Percentiles rank a stretch among this genome's conserved stretches.
phyloP scores from a whole-genome alignment of 805 yeast genomes.

The Saccharomyces paradoxus region DNA sequence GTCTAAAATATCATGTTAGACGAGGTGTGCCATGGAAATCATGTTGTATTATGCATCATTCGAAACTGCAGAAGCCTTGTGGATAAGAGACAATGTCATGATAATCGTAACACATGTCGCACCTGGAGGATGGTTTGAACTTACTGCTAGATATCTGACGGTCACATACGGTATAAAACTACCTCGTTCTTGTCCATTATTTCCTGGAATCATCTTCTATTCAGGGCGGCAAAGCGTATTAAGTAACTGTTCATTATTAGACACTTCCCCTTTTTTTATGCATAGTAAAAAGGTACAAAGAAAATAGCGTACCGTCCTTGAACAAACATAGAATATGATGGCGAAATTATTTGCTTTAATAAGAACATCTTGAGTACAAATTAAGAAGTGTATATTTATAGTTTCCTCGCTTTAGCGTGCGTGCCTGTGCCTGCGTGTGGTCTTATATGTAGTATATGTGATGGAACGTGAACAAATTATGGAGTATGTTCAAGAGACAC shows the following conservation, averaged over 20 bases:
- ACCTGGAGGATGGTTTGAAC: no score
- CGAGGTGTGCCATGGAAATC: neutral
- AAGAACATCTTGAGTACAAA: neutral
- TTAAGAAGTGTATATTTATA: no score
- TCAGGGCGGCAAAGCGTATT: neutral
- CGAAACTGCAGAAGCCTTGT: neutral
- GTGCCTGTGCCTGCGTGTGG: neutral
- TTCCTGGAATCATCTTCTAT: neutral
- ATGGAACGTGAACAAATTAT: neutral
- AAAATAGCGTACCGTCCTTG: neutral
- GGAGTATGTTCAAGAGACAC: neutral
- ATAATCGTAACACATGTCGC: neutral
- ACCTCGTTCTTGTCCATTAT: neutral
- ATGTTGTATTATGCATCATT: neutral
- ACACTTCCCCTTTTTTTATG: neutral
- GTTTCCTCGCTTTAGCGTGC: neutral
- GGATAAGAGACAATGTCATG: neutral
- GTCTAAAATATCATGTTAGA: neutral
- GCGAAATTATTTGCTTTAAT: no score
- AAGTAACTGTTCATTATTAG: neutral
- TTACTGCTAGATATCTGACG: no score
- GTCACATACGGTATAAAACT: no score
- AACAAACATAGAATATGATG: neutral
- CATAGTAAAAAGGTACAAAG: neutral
- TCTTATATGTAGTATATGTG: neutral